phyloP scores from a whole-genome alignment of 495 filamentous ascomycete genomes.

The Podospora pseudocomata region DNA sequence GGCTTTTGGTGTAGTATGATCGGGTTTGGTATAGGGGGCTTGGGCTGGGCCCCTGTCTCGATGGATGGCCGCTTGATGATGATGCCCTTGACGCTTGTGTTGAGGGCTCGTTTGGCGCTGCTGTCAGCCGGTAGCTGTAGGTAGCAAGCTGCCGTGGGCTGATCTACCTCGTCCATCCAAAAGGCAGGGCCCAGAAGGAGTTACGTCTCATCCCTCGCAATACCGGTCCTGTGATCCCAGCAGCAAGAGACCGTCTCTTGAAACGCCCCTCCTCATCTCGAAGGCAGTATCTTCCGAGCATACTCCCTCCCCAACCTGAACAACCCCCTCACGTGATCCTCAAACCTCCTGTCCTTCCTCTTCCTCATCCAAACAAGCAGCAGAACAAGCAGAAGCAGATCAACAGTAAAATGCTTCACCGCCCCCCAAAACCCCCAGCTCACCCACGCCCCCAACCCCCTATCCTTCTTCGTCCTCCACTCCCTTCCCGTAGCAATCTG shows the following conservation, averaged over 20 bases:
- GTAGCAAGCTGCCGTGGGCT: neutral
- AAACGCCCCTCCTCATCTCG: constrained; percentile 38
- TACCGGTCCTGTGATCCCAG: neutral
- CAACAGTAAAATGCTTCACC: constrained; percentile 70
- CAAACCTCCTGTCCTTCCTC: constrained; percentile 70
- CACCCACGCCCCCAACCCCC: constrained; percentile 63
- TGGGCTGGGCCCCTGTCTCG: neutral
- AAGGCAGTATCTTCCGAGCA: constrained; percentile 51
- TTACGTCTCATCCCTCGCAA: neutral
- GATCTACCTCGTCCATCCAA: neutral
- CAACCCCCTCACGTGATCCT: constrained; percentile 67
- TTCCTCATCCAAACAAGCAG: constrained; percentile 76
- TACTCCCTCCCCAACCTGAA: constrained; percentile 60
- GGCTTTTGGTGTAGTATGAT: neutral
- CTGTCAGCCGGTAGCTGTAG: neutral
- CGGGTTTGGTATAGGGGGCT: neutral
- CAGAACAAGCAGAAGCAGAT: constrained; percentile 61
- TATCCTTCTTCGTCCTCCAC: constrained; percentile 51
- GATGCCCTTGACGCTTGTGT: neutral
- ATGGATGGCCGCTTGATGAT: neutral
- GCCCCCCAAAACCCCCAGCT: constrained; percentile 65
- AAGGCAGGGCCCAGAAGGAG: neutral
- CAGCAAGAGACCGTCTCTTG: neutral
- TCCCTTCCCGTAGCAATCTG: constrained; percentile 71
- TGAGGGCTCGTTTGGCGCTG: neutral